Evolutionary conservation across 2,329 filamentous ascomycete species (phyloP).

Genomic region (Trichoderma atroviride): DNA sequence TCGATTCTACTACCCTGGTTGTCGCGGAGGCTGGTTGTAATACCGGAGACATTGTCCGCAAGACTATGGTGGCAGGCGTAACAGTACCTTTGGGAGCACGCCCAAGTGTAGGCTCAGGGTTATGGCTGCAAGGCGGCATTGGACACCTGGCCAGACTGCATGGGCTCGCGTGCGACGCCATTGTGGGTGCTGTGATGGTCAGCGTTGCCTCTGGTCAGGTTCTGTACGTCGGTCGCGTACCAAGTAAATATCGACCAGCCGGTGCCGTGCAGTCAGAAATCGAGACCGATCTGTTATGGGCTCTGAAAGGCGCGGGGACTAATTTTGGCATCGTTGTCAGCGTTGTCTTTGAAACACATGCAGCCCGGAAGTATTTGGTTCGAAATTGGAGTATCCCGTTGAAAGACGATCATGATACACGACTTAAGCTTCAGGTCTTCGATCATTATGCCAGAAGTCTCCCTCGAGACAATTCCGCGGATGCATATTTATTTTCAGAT

Average conservation of each 20-base stretch:
- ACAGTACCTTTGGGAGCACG: conserved; percentile 62
- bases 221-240: conserved; percentile 56
- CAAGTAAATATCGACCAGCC: conserved; percentile 46
- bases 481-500: conserved; percentile 60
- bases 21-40: conserved; percentile 60
- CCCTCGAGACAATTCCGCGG: conserved; percentile 49
- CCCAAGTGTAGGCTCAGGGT: conserved; percentile 64
- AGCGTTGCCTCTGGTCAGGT: conserved; percentile 51
- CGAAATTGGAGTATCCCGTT: conserved; percentile 47
- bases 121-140: conserved; percentile 68
- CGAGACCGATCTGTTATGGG: conserved; percentile 60
- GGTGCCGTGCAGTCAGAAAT: conserved; percentile 47
- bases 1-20: conserved; percentile 42
- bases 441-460: conserved; percentile 46
- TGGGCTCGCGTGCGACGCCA: conserved; percentile 61
- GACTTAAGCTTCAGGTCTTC: conserved; percentile 45
- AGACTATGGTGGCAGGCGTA: conserved; percentile 50
- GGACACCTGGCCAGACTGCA: conserved; percentile 59
- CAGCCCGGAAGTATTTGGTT: conserved; percentile 45
- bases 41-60: conserved; percentile 55
- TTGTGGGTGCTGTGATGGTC: conserved; percentile 63
- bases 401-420: conserved; percentile 34
- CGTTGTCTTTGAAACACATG: conserved; percentile 52
- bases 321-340: conserved; percentile 62
- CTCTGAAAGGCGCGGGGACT: conserved; percentile 59